These are phyloP conservation scores for Schizochytrium sp. DNA, from an alignment of 108 stramenopile genomes.

Conservation along the genomic window DNA sequence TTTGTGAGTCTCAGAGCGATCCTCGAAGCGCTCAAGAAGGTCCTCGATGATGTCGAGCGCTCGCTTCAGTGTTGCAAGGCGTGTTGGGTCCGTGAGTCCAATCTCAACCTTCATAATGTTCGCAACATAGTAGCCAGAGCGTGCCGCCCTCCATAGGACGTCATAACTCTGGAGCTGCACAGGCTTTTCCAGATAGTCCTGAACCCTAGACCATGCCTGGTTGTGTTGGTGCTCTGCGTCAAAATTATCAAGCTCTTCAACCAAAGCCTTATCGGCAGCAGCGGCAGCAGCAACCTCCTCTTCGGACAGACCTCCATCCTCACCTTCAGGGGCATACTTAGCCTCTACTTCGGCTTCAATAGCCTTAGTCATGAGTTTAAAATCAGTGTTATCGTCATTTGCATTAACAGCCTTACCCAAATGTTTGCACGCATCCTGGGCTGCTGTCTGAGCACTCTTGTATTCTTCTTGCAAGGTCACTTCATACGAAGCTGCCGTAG, in stretches of 20 bases:
- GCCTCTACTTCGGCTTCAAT: not conserved
- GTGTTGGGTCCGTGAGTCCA: not conserved
- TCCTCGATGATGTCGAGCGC: conserved; percentile 2
- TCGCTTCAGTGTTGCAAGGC: not conserved
- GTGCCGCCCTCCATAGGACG: conserved; percentile 22
- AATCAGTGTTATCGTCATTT: not conserved
- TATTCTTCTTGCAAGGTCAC: not conserved
- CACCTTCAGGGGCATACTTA: not conserved
- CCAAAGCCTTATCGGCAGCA: not conserved
- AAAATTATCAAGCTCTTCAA: not conserved
- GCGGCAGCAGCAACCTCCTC: not conserved
- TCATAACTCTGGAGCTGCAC: not conserved
- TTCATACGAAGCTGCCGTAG: not conserved
- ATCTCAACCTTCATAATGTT: not conserved
- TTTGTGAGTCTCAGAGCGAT: conserved; percentile 16
- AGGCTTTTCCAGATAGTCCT: conserved; percentile 4
- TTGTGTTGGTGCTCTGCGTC: conserved; percentile 17
- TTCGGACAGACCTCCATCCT: not conserved
- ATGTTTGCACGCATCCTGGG: not conserved
- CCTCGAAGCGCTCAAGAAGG: not conserved
- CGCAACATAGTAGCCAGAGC: not conserved
- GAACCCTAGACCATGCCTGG: not conserved
- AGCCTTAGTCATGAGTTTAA: not conserved
- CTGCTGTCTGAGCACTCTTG: not conserved
- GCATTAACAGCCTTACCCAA: not conserved